Percentiles rank a stretch among this genome's conserved stretches.
Evolutionary conservation across 345 rosid genomes (phyloP).

Genomic region (Populus euphratica): DNA sequence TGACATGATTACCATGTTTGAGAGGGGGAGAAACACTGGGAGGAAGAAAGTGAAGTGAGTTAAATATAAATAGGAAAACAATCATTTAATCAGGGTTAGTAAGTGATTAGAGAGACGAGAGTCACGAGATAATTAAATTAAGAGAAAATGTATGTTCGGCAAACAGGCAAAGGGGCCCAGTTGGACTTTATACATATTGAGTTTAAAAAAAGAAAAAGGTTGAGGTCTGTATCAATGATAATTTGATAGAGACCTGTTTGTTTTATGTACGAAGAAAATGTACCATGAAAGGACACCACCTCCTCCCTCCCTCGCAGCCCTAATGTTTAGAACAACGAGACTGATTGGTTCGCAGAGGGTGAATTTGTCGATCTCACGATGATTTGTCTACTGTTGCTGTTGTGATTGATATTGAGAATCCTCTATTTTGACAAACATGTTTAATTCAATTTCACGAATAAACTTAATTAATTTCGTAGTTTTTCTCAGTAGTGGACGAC

Average conservation of each 20-base stretch:
- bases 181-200: not conserved
- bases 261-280: not conserved
- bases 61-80: constrained; percentile 14
- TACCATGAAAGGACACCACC: constrained; percentile 2
- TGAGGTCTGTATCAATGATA: not conserved
- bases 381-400: not conserved
- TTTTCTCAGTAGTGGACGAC: constrained; percentile 7
- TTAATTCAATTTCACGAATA: not conserved
- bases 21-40: not conserved
- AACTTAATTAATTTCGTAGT: not conserved
- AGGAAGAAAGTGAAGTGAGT: constrained; percentile 17
- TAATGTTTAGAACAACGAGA: not conserved
- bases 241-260: constrained; percentile 19
- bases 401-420: too few species aligned
- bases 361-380: not conserved
- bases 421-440: not conserved
- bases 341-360: not conserved
- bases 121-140: not conserved
- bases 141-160: constrained; percentile 6
- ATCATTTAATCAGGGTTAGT: not conserved
- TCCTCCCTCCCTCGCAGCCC: not conserved
- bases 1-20: constrained; percentile 22
- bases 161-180: not conserved
- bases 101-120: not conserved
- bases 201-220: not conserved